Evolutionary conservation across 257 asterid genomes (phyloP), one percentile per base, ranked within the genome.

Genomic region (Coffea eugenioides): DNA sequence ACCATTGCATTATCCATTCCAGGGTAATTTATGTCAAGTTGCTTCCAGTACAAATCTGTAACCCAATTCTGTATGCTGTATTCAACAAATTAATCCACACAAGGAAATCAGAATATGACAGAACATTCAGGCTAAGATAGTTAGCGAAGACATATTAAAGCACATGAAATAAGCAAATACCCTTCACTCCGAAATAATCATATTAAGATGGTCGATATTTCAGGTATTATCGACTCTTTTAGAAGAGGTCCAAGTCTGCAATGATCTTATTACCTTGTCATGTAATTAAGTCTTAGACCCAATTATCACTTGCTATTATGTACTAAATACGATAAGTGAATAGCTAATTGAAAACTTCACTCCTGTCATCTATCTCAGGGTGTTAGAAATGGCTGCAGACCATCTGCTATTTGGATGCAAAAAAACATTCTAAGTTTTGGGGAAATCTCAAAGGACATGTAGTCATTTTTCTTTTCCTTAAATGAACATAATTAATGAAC

Each of bases 31-130:
- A 89, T 78, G 88, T 94, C 98, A 46, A 92, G 92, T 89, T 96
- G 99, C 90, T 94, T 96, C 99, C 99, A 96, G 88, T 73, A 92
- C 88, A 96, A 87, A 89, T 96, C 98, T 85, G 86, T 97, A 83
- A 96, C 89, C 99, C 99, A 96, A 82, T 96, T 96, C 84, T 90
- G 97, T 81, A 96, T 79, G 83, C 99, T 96, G 97, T 82, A 81
- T 82, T 73, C 27, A 77, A 41, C 15, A 41, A 68, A 52, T 54
- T 36, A n/a, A 54, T 39, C 61, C 54, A 68, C 2, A 25, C 43
- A 41, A 76, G 49, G 46, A 43, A 23, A 69, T 46, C 73, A 65
- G 34, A 64, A 49, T 23, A 1, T 14, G 64, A 72, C 41, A 72
- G 1, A 25, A 49, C 34, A 56, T 71, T 21, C 12, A 7, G 62